Evolutionary conservation across 805 yeast genomes (phyloP).

Genomic region (Candida ovalis): DNA sequence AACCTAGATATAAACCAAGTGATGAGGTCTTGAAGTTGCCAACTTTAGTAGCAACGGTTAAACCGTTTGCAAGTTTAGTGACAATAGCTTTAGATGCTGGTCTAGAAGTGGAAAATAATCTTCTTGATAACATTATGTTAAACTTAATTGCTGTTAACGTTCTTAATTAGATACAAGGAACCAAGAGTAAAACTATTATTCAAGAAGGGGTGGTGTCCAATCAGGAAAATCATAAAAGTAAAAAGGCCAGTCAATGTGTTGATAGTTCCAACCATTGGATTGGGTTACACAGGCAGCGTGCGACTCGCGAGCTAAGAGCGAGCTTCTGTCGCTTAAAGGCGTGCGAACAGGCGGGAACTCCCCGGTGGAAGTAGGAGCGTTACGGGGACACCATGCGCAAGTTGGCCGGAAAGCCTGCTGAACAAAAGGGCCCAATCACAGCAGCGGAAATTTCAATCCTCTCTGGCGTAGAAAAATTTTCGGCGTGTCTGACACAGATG

Average conservation of each 20-base stretch:
- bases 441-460: conserved; percentile 11
- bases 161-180: not conserved
- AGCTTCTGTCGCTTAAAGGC: too few species aligned
- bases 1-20: conserved; percentile 67
- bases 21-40: conserved; percentile 58
- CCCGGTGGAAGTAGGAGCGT: too few species aligned
- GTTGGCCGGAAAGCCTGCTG: not conserved
- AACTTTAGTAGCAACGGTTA: conserved; percentile 67
- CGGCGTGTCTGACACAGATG: not conserved
- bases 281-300: not conserved
- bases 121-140: conserved; percentile 39
- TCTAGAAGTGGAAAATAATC: conserved; percentile 53
- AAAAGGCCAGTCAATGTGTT: not conserved
- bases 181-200: not conserved
- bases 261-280: not conserved
- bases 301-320: too few species aligned
- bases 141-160: conserved; percentile 1
- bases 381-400: not conserved
- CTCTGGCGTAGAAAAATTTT: not conserved
- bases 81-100: conserved; percentile 54
- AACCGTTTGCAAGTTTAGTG: conserved; percentile 71
- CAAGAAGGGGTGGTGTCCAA: not conserved
- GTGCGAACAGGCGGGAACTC: too few species aligned
- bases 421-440: conserved; percentile 13
- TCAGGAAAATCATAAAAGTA: not conserved